These are phyloP conservation scores for Starmerella ratchasimensis DNA, from an alignment of 805 yeast species.

Conservation along the genomic window DNA sequence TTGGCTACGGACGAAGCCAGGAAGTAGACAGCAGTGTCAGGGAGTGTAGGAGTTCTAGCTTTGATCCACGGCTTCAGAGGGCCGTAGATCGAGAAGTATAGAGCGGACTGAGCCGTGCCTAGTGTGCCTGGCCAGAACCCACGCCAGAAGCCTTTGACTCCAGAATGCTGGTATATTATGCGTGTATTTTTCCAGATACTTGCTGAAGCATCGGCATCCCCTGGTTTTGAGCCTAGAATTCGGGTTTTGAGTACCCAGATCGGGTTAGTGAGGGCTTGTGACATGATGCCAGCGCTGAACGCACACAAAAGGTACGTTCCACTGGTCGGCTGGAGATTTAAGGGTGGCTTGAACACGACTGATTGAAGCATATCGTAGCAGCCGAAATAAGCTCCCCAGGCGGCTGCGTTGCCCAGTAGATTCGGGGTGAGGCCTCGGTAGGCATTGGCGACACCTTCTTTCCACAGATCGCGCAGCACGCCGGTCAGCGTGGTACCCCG, in stretches of 20 bases:
- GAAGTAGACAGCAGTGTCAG: conserved; percentile 35
- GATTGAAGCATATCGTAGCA: conserved; percentile 37
- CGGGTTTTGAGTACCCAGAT: conserved; percentile 92
- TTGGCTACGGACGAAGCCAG: conserved; percentile 57
- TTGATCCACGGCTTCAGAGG: conserved; percentile 38
- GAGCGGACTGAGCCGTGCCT: conserved; percentile 78
- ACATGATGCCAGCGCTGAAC: conserved; percentile 57
- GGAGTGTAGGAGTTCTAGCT: conserved; percentile 1
- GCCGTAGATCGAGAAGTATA: conserved; percentile 80
- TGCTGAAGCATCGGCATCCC: conserved; percentile 37
- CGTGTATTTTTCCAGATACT: conserved; percentile 44
- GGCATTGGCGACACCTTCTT: conserved; percentile 22
- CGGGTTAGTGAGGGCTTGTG: conserved; percentile 75
- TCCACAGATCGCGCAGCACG: conserved; percentile 6
- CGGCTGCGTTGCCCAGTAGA: conserved; percentile 64
- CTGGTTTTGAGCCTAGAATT: conserved; percentile 41
- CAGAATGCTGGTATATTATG: conserved; percentile 40
- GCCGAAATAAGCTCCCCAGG: conserved; percentile 83
- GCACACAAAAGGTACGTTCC: conserved; percentile 36
- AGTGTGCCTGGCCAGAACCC: conserved; percentile 64
- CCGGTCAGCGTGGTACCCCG: conserved; percentile 17
- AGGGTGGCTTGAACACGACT: conserved; percentile 9
- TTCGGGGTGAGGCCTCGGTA: conserved; percentile 77
- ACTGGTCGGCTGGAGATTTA: conserved; percentile 1
- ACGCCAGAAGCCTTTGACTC: conserved; percentile 49